These are phyloP conservation scores for Pyrenophora seminiperda DNA, from an alignment of 2,329 filamentous ascomycete genomes.

Conservation along the genomic window DNA sequence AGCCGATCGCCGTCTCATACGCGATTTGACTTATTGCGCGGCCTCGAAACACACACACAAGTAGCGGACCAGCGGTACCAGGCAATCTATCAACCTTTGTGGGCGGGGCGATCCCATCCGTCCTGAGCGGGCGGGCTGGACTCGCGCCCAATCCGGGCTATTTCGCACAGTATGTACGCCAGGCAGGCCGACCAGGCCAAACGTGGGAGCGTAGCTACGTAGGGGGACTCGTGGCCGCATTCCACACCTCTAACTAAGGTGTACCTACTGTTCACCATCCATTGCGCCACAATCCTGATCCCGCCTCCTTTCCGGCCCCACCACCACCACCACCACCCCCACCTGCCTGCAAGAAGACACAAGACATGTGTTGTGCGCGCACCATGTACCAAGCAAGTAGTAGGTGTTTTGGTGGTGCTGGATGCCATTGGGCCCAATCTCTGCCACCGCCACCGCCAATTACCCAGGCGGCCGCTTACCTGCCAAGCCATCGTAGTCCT, in stretches of 20 bases:
- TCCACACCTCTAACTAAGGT: neutral
- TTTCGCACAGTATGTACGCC: neutral
- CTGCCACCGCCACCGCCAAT: slow-evolving; percentile 14
- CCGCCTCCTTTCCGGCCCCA: slow-evolving; percentile 1
- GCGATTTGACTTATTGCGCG: slow-evolving; percentile 11
- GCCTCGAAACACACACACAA: slow-evolving; percentile 10
- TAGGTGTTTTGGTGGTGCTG: too few species aligned
- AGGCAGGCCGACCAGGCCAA: neutral
- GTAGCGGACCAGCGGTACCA: slow-evolving; percentile 5
- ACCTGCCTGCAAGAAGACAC: too few species aligned
- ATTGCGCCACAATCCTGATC: slow-evolving; percentile 1
- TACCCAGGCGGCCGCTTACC: slow-evolving; percentile 8
- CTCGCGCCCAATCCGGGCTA: neutral
- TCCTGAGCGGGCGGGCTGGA: slow-evolving; percentile 2
- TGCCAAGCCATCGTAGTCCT: slow-evolving; percentile 27
- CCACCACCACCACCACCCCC: slow-evolving; percentile 16
- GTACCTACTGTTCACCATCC: too few species aligned
- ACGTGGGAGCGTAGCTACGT: slow-evolving; percentile 1
- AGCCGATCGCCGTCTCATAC: slow-evolving; percentile 1
- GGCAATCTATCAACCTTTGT: too few species aligned
- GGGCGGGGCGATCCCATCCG: slow-evolving; percentile 9
- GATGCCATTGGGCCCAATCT: too few species aligned
- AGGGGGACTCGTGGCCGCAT: neutral
- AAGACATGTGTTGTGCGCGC: too few species aligned
- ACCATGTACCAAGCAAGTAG: too few species aligned